Evolutionary conservation across 306 rosid genomes (phyloP).

Genomic region (Castanea mollissima): DNA sequence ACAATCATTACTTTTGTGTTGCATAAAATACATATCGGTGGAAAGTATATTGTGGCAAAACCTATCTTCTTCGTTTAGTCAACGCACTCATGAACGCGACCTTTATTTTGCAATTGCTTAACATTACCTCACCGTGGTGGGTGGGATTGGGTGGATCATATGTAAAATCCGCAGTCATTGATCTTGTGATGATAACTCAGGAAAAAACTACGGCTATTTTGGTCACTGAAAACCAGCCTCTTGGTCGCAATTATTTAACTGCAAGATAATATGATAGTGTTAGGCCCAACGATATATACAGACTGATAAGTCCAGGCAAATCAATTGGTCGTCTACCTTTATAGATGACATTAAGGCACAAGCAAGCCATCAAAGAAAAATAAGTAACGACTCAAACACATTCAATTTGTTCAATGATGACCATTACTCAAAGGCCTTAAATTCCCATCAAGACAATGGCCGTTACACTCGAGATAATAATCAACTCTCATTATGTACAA

Average conservation of each 20-base stretch:
- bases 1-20: neutral
- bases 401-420: too few species aligned
- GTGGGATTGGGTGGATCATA: conserved; percentile 19
- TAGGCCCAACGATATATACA: neutral
- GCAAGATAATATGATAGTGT: neutral
- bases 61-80: conserved; percentile 2
- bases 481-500: too few species aligned
- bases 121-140: conserved; percentile 16
- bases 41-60: conserved; percentile 18
- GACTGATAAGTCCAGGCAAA: too few species aligned
- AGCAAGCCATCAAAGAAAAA: too few species aligned
- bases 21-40: conserved; percentile 19
- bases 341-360: too few species aligned
- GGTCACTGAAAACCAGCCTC: conserved; percentile 12
- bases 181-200: conserved; percentile 24
- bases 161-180: conserved; percentile 13
- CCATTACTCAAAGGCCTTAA: too few species aligned
- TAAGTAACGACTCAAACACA: too few species aligned
- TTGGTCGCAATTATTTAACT: conserved; percentile 9
- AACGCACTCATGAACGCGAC: conserved; percentile 28
- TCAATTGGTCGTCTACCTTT: too few species aligned
- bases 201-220: conserved; percentile 39
- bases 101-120: conserved; percentile 24
- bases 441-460: too few species aligned
- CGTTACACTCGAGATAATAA: too few species aligned